phyloP scores from a whole-genome alignment of 2,329 filamentous ascomycete genomes.

The Aspergillus quadrilineatus region DNA sequence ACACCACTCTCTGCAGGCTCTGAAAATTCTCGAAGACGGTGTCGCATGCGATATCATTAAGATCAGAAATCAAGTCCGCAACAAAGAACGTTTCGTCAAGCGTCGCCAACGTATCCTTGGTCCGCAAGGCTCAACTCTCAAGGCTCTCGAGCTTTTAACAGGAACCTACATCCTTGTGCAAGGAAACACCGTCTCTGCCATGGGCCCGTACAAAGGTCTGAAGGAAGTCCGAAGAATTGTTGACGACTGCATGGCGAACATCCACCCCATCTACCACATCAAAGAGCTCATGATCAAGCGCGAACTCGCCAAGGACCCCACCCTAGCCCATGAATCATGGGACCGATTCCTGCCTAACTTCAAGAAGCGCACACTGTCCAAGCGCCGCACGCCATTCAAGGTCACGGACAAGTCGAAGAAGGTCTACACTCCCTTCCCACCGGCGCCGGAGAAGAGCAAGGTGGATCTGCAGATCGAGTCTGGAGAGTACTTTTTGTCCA shows the following conservation, averaged over 20 bases:
- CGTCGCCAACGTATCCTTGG: constrained; percentile 88
- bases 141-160: constrained; percentile 89
- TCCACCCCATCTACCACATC: constrained; percentile 87
- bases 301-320: constrained; percentile 85
- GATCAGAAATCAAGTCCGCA: constrained; percentile 83
- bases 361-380: constrained; percentile 87
- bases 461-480: constrained; percentile 96
- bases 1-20: constrained; percentile 50
- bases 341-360: constrained; percentile 95
- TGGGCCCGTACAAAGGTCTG: constrained; percentile 89
- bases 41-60: constrained; percentile 95
- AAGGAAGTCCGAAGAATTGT: constrained; percentile 89
- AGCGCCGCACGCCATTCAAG: constrained; percentile 76
- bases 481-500: constrained; percentile 93
- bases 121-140: constrained; percentile 86
- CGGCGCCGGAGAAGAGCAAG: constrained; percentile 97
- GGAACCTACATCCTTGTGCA: constrained; percentile 92
- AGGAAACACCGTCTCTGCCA: constrained; percentile 88
- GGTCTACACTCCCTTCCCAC: constrained; percentile 94
- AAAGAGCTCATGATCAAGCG: constrained; percentile 95
- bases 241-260: constrained; percentile 94
- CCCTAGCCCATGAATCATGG: constrained; percentile 85
- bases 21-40: constrained; percentile 92
- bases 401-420: constrained; percentile 94
- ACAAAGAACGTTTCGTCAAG: constrained; percentile 95